These are phyloP conservation scores for Epichloe typhina DNA, from an alignment of 2,329 filamentous ascomycete genomes.

Conservation along the genomic window DNA sequence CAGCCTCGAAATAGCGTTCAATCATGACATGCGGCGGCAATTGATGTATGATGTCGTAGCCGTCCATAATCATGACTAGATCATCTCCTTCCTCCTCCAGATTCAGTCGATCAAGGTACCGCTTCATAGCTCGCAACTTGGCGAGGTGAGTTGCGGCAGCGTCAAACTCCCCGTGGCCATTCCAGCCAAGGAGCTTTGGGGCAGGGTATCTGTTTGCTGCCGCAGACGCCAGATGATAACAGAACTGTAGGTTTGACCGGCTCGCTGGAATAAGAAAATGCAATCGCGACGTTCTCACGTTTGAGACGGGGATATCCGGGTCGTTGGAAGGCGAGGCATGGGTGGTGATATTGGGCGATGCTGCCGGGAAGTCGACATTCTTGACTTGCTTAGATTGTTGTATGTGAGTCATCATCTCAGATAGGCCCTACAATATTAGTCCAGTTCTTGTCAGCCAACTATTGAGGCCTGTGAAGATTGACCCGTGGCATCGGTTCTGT, in stretches of 20 bases:
- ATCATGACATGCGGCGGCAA: slow-evolving; percentile 50
- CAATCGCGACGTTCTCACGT: slow-evolving; percentile 16
- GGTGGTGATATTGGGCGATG: neutral
- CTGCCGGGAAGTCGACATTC: neutral
- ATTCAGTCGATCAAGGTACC: slow-evolving; percentile 20
- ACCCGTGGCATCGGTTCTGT: neutral
- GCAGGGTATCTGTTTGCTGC: slow-evolving; percentile 24
- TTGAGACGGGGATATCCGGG: neutral
- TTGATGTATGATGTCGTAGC: slow-evolving; percentile 52
- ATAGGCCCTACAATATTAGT: neutral
- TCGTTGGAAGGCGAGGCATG: neutral
- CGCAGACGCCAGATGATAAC: slow-evolving; percentile 25
- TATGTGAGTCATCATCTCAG: neutral
- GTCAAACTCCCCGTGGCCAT: slow-evolving; percentile 22
- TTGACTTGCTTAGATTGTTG: neutral
- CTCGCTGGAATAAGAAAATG: slow-evolving; percentile 27
- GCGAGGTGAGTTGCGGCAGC: slow-evolving; percentile 24
- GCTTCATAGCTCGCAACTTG: slow-evolving; percentile 23
- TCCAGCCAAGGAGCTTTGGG: slow-evolving; percentile 26
- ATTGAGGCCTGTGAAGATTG: neutral
- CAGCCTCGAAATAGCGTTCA: slow-evolving; percentile 43
- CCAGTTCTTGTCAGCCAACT: neutral
- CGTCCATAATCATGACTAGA: slow-evolving; percentile 50
- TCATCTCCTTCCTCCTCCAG: slow-evolving; percentile 32
- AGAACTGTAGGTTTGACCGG: slow-evolving; percentile 22